Base-by-base conservation (phyloP, 306 rosid genomes). In the Neltuma alba region DNA sequence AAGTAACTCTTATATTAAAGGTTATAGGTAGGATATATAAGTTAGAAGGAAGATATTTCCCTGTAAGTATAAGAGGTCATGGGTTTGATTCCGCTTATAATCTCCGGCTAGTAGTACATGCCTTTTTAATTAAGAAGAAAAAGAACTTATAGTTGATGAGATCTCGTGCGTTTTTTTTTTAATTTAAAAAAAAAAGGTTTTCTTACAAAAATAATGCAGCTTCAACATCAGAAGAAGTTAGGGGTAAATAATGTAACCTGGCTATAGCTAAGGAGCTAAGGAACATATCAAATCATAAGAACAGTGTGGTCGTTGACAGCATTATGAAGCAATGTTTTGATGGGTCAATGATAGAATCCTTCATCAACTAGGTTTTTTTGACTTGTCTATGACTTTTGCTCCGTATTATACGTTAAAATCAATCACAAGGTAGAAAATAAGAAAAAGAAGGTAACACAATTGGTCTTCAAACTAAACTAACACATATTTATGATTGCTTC, bases 341-440 rank as follows among this genome's bases (percentile, higher is more conserved):
- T 44, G 28, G 61, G 76, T 73, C 74, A 80, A 74, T 30, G 58
- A 73, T 38, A 63, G 79, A 73, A 73, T 64, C 70, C 27, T 73
- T 52, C 55, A 15, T 18, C 0, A 52, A 30, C 52, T 66, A 21
- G 44, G 44, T 74, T 80, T 57, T 23, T 23, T 74, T 80, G 70
- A 74, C 84, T 54, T 40, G 25, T 36, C 18, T 2, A 41, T 50
- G 11, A 13, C 64, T 64, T 50, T 80, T 50, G 38, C 48, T 37
- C 20, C 74, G 28, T 41, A 27, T 47, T 28, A 7, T 37, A 34
- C 74, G 25, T 6, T 42, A 23, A 48, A 50, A 64, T 63, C 60
- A 34, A 50, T 4, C 61, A 47, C 14, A 54, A 12, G 25, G 55
- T 16, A 36, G 67, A 72, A 66, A 66, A n/a, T 38, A 38, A 72